Evolutionary conservation across 345 rosid species (phyloP).

Genomic region (Angophora floribunda): DNA sequence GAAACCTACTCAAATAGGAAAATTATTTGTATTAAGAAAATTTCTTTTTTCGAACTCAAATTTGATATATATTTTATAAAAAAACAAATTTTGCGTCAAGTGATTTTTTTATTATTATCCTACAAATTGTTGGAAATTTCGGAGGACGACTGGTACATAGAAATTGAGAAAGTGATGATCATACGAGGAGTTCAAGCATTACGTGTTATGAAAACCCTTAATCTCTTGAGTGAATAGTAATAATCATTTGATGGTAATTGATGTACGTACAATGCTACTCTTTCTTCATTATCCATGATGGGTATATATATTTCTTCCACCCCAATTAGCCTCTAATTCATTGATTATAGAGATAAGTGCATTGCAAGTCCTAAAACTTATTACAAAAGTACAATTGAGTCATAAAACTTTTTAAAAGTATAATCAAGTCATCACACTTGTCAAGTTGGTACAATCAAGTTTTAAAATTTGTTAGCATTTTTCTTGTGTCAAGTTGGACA

Average conservation of each 20-base stretch:
- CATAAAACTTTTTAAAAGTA: rapidly evolving
- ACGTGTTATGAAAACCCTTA: neutral
- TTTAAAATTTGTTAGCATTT: neutral
- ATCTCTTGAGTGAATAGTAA: neutral
- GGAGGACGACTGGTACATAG: neutral
- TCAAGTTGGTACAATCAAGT: rapidly evolving
- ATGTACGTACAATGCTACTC: neutral
- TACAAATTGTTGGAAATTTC: neutral
- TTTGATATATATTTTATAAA: rapidly evolving
- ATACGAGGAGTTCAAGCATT: neutral
- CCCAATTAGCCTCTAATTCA: neutral
- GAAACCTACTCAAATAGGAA: neutral
- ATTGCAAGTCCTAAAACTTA: rapidly evolving
- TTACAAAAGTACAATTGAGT: too few relatives aligned
- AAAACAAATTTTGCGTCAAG: neutral
- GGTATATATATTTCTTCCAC: rapidly evolving
- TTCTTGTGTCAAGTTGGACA: rapidly evolving
- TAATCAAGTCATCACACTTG: neutral
- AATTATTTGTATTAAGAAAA: neutral
- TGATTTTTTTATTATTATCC: neutral
- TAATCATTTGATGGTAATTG: neutral
- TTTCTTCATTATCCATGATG: neutral
- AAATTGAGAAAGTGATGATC: too few relatives aligned
- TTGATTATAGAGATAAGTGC: rapidly evolving
- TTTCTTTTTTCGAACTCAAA: neutral